These are phyloP conservation scores for Rhodamnia rubescens DNA, from an alignment of 345 rosid species.

Conservation along the genomic window DNA sequence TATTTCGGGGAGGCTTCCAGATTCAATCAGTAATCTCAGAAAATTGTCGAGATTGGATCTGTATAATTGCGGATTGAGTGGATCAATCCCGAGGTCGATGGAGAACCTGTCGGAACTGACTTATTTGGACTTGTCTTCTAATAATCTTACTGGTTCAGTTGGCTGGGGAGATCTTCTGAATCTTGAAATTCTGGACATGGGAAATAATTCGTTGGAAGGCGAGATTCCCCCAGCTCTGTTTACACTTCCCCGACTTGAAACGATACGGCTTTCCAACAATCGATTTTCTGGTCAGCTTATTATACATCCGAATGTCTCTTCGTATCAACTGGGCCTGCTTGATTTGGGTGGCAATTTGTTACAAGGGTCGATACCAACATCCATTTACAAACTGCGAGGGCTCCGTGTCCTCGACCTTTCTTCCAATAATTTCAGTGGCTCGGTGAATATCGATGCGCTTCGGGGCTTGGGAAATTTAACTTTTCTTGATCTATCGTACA, in stretches of 20 bases:
- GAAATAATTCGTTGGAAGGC: conserved; percentile 14
- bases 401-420: conserved; percentile 16
- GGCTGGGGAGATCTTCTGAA: conserved; percentile 10
- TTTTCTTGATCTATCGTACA: no score
- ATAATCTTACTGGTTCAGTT: conserved; percentile 14
- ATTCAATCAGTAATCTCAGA: no score
- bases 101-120: neutral
- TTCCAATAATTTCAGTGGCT: conserved; percentile 33
- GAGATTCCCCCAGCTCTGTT: conserved; percentile 14
- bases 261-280: neutral
- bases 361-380: conserved; percentile 16
- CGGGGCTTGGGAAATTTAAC: conserved; percentile 13
- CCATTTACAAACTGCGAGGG: conserved; percentile 3
- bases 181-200: conserved; percentile 8
- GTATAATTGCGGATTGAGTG: no score
- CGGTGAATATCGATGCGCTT: conserved; percentile 10
- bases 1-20: no score
- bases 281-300: conserved; percentile 10
- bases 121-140: conserved; percentile 17
- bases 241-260: neutral
- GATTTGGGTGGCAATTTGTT: conserved; percentile 29
- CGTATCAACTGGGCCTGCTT: conserved; percentile 6
- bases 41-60: no score
- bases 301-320: neutral
- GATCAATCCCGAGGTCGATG: no score